phyloP scores from a whole-genome alignment of 2,329 filamentous ascomycete genomes.

The Chrysoporthe deuterocubensis region DNA sequence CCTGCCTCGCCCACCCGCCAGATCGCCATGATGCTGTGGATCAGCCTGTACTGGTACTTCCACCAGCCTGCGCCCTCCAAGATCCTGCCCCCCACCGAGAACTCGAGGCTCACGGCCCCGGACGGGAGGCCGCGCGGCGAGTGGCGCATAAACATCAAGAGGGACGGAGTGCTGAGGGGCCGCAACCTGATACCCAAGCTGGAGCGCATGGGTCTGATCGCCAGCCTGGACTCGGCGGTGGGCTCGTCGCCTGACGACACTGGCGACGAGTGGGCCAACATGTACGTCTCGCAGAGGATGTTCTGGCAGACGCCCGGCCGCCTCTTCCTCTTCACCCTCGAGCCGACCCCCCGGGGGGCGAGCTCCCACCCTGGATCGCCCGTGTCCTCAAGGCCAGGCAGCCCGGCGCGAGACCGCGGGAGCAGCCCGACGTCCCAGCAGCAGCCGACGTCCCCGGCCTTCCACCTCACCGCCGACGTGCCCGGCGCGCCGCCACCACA shows the following conservation, averaged over 20 bases:
- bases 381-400: conserved; percentile 56
- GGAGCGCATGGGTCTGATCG: conserved; percentile 88
- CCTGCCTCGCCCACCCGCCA: conserved; percentile 81
- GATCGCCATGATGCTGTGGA: conserved; percentile 96
- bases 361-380: conserved; percentile 55
- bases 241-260: conserved; percentile 66
- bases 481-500: conserved; percentile 45
- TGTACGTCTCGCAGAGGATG: conserved; percentile 79
- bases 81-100: conserved; percentile 60
- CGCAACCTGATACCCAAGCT: conserved; percentile 85
- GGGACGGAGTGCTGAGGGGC: conserved; percentile 86
- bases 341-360: conserved; percentile 55
- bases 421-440: conserved; percentile 34
- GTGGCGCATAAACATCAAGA: conserved; percentile 83
- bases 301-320: conserved; percentile 94
- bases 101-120: conserved; percentile 68
- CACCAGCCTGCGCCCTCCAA: conserved; percentile 77
- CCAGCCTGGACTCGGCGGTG: conserved; percentile 75
- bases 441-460: conserved; percentile 31
- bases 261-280: conserved; percentile 71
- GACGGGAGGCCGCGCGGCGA: conserved; percentile 78
- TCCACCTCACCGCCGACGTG: conserved; percentile 41
- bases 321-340: conserved; percentile 84
- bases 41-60: conserved; percentile 96
- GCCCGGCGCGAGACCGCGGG: conserved; percentile 44